Percentiles rank a stretch among this genome's conserved stretches.
Evolutionary conservation across 371 early-diverging fungal genomes (phyloP).

Genomic region (Lichtheimia hyalospora): DNA sequence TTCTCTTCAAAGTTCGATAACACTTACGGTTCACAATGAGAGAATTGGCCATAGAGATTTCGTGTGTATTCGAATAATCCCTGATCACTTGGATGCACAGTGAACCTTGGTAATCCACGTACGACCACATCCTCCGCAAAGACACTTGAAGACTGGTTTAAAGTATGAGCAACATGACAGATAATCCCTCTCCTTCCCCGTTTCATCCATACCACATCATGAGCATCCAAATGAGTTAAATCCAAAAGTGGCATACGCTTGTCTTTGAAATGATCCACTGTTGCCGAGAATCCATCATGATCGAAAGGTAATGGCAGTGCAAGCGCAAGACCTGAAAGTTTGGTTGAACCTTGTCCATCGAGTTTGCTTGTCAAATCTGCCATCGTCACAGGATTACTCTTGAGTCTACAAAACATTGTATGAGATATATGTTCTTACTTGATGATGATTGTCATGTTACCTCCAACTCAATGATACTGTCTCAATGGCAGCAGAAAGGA

Average conservation of each 20-base stretch:
- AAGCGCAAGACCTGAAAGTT: conserved; percentile 42
- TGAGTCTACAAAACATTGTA: conserved; percentile 30
- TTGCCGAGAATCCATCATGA: conserved; percentile 17
- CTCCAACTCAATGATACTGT: conserved; percentile 57
- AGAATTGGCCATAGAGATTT: conserved; percentile 22
- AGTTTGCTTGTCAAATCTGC: conserved; percentile 40
- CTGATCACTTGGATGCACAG: conserved; percentile 3
- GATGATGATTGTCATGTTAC: conserved; percentile 20
- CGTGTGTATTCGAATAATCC: conserved; percentile 14
- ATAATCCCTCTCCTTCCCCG: too few relatives aligned
- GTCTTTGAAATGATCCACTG: conserved; percentile 19
- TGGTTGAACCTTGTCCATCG: conserved; percentile 50
- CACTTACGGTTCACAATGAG: conserved; percentile 16
- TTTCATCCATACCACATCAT: too few relatives aligned
- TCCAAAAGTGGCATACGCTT: conserved; percentile 2
- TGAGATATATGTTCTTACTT: not conserved
- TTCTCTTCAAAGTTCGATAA: not conserved
- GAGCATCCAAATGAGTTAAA: not conserved
- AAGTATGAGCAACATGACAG: too few relatives aligned
- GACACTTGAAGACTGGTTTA: conserved; percentile 4
- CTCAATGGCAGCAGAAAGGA: conserved; percentile 67
- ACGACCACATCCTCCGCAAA: conserved; percentile 34
- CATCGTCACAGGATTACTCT: conserved; percentile 35
- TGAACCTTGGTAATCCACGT: conserved; percentile 29
- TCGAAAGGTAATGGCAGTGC: conserved; percentile 51